Evolutionary conservation across 139 green algal genomes (phyloP).

Genomic region (Coccomyxa sp.): DNA sequence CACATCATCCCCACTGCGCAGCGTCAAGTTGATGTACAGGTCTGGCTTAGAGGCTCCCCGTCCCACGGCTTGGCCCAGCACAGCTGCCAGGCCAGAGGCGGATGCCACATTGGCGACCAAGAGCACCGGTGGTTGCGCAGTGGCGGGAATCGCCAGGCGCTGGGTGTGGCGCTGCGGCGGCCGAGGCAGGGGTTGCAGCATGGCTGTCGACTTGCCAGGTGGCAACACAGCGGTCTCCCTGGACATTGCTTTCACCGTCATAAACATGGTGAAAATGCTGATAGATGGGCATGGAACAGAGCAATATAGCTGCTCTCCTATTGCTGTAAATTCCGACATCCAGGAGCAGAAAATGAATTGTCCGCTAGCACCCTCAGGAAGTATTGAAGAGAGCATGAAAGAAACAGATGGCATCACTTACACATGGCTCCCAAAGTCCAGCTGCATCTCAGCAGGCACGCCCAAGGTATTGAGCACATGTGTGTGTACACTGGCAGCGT

Average conservation of each 20-base stretch:
- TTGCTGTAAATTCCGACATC: no score
- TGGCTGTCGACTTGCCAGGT: slow-evolving; percentile 1
- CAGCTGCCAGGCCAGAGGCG: not conserved
- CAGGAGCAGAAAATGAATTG: no score
- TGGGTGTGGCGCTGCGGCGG: slow-evolving; percentile 25
- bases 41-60: not conserved
- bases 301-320: no score
- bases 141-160: not conserved
- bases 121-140: slow-evolving; percentile 31
- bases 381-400: no score
- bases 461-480: slow-evolving; percentile 65
- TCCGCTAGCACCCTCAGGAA: no score
- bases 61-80: not conserved
- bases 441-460: slow-evolving; percentile 45
- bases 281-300: no score
- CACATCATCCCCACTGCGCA: not conserved
- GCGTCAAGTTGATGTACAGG: not conserved
- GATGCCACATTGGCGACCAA: slow-evolving; percentile 50
- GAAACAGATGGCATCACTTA: slow-evolving; percentile 8
- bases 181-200: slow-evolving; percentile 48
- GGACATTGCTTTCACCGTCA: not conserved
- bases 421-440: slow-evolving; percentile 58
- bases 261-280: no score
- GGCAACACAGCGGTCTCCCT: slow-evolving; percentile 44
- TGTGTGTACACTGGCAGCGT: slow-evolving; percentile 27